Conservation (phyloP, 75 land plant species). For the Azolla pinnata region DNA sequence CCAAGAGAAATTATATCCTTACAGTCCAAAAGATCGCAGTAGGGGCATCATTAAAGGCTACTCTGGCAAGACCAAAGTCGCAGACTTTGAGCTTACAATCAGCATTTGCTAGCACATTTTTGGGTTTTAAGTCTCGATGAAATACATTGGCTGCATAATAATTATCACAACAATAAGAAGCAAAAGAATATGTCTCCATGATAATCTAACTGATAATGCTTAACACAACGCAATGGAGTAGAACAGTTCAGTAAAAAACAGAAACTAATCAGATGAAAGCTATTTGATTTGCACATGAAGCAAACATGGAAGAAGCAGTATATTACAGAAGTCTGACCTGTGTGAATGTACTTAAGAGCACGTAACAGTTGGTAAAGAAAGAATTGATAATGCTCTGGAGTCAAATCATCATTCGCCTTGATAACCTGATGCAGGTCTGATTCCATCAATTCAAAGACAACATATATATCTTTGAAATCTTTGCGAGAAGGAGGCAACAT, state of each 20-base stretch:
- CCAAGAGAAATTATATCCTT: constrained; percentile 3
- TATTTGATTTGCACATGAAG: too few relatives aligned
- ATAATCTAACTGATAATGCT: too few relatives aligned
- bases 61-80: constrained; percentile 95
- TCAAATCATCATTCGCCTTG: constrained; percentile 89
- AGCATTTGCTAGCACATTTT: constrained; percentile 85
- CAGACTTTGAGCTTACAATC: constrained; percentile 93
- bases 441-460: constrained; percentile 89
- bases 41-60: constrained; percentile 90
- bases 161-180: neutral
- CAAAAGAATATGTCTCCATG: neutral
- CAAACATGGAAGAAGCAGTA: too few relatives aligned
- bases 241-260: too few relatives aligned
- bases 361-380: constrained; percentile 91
- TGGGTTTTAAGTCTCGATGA: constrained; percentile 88
- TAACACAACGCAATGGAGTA: too few relatives aligned
- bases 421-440: constrained; percentile 92
- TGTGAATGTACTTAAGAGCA: constrained; percentile 81
- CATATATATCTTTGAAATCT: constrained; percentile 89
- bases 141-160: constrained; percentile 79
- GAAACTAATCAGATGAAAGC: too few relatives aligned
- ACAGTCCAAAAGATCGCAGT: constrained; percentile 98
- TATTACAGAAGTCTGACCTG: too few relatives aligned
- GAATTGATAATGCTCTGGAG: constrained; percentile 79
- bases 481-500: constrained; percentile 80